Evolutionary conservation across 31 red algal genomes (phyloP).

Genomic region (Endocladia muricata): DNA sequence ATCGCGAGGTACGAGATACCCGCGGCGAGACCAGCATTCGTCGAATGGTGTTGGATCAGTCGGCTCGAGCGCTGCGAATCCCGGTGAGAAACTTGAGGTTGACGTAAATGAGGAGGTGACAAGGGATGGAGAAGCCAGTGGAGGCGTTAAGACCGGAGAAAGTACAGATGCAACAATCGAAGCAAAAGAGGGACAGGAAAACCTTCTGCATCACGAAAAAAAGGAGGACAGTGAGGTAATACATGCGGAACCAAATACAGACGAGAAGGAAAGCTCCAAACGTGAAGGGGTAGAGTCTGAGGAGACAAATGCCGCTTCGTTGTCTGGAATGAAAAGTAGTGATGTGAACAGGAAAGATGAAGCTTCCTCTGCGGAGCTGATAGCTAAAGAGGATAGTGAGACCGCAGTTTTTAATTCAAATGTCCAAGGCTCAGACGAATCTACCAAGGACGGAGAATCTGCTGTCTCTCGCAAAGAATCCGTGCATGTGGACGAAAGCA

Average conservation of each 20-base stretch:
- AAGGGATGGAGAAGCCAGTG: neutral
- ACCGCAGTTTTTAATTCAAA: neutral
- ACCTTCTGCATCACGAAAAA: neutral
- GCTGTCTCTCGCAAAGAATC: neutral
- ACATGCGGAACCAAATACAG: neutral
- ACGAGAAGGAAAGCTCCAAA: neutral
- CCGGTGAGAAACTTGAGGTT: neutral
- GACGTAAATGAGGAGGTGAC: neutral
- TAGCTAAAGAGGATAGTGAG: neutral
- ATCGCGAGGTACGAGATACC: neutral
- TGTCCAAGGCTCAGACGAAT: neutral
- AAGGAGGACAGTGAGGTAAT: conserved; percentile 6
- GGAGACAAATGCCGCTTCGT: neutral
- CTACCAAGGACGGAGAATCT: neutral
- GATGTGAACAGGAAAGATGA: conserved; percentile 15
- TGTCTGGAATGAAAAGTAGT: neutral
- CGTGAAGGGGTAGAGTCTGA: neutral
- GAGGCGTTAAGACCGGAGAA: too few relatives aligned
- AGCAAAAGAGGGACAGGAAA: neutral
- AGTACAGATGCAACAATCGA: neutral
- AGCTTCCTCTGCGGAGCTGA: neutral
- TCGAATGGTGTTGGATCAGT: neutral
- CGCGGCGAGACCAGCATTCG: neutral
- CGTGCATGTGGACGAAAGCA: neutral
- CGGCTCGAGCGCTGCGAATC: neutral